A percentile compares a stretch with the other conserved stretches of the same genome.
These are phyloP conservation scores for Casuarina equisetifolia DNA, from an alignment of 306 rosid species.

Conservation along the genomic window DNA sequence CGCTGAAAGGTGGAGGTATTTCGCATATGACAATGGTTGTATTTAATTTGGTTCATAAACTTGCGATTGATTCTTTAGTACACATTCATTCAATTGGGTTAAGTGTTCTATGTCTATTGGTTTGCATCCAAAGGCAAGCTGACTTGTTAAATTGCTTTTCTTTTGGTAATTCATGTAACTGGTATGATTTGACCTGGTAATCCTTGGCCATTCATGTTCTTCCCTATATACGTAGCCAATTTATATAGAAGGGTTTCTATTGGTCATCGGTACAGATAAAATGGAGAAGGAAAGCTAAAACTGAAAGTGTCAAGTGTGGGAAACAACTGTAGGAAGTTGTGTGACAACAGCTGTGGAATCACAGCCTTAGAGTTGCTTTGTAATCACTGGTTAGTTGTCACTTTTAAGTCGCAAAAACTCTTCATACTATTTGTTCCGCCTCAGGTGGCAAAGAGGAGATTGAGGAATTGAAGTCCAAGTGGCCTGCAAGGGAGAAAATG, in stretches of 20 bases:
- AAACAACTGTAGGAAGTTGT: no score
- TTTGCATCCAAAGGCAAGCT: not conserved
- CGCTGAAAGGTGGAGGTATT: not conserved
- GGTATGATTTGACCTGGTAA: not conserved
- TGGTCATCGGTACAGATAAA: not conserved
- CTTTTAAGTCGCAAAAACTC: not conserved
- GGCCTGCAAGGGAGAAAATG: constrained; percentile 47
- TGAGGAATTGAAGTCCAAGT: constrained; percentile 44
- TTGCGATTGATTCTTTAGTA: not conserved
- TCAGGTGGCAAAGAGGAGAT: constrained; percentile 41
- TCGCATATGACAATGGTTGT: not conserved
- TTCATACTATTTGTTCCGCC: constrained; percentile 43
- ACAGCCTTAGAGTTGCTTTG: not conserved
- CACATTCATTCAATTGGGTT: not conserved
- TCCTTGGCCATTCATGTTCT: no score
- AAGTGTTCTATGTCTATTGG: not conserved
- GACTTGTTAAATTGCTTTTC: not conserved
- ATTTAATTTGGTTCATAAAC: no score
- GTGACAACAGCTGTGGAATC: no score
- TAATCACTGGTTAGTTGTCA: not conserved
- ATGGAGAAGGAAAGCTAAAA: not conserved
- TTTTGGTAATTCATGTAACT: not conserved
- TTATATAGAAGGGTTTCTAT: not conserved
- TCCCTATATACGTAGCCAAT: not conserved
- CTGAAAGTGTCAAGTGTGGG: not conserved